Percentiles rank a stretch among this genome's conserved stretches.
These are phyloP conservation scores for Phaeosphaeriaceae sp. DNA, from an alignment of 2,329 filamentous ascomycete genomes.

Conservation along the genomic window DNA sequence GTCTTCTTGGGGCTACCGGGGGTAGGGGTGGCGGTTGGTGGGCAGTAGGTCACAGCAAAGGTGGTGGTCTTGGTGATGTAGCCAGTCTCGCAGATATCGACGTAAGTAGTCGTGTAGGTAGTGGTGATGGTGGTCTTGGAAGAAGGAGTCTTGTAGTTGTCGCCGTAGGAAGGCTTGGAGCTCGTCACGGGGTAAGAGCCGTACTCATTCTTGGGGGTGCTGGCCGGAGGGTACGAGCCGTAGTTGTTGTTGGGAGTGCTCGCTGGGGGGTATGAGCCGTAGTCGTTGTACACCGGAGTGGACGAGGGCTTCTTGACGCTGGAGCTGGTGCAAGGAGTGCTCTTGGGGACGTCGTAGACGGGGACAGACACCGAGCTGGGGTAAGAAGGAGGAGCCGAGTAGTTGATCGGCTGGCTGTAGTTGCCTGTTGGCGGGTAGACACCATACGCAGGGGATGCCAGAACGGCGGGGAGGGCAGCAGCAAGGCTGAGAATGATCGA, in stretches of 20 bases:
- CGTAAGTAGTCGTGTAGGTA: constrained; percentile 36
- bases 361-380: not conserved
- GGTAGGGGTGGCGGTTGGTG: constrained; percentile 13
- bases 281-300: constrained; percentile 6
- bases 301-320: not conserved
- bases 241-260: not conserved
- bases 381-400: constrained; percentile 7
- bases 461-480: constrained; percentile 19
- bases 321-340: constrained; percentile 13
- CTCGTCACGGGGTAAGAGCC: constrained; percentile 13
- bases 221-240: constrained; percentile 3
- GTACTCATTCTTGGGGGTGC: constrained; percentile 15
- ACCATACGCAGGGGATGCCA: not conserved
- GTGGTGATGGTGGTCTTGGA: constrained; percentile 25
- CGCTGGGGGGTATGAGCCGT: not conserved
- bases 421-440: not conserved
- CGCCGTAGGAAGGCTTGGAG: constrained; percentile 12
- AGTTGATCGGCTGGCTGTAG: constrained; percentile 9
- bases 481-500: constrained; percentile 34
- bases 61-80: constrained; percentile 40
- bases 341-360: constrained; percentile 1
- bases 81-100: constrained; percentile 45
- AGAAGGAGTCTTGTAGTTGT: constrained; percentile 11
- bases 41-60: constrained; percentile 30
- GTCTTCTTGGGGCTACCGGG: constrained; percentile 7